phyloP scores from a whole-genome alignment of 352 stramenopile genomes.

The Pythium folliculosum region DNA sequence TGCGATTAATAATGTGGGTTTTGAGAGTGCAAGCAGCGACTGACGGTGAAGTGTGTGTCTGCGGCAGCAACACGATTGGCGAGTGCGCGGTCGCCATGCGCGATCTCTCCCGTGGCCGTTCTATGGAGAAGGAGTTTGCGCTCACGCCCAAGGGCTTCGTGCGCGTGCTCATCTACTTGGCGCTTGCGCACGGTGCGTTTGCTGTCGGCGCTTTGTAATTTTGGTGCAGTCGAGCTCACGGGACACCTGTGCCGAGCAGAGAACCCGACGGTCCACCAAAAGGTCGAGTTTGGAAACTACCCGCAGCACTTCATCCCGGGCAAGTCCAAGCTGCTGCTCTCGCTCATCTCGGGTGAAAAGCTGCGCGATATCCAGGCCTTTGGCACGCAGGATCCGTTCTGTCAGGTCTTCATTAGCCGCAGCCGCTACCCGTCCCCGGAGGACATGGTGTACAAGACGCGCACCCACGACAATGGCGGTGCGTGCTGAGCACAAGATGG shows the following conservation, averaged over 20 bases:
- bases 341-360: constrained; percentile 70
- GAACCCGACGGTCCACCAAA: constrained; percentile 66
- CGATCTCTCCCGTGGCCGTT: constrained; percentile 69
- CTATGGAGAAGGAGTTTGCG: constrained; percentile 82
- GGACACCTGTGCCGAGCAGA: constrained; percentile 35
- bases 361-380: constrained; percentile 77
- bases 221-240: background rate
- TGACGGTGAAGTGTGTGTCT: background rate
- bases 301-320: constrained; percentile 75
- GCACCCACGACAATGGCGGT: constrained; percentile 82
- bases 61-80: constrained; percentile 61
- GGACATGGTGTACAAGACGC: constrained; percentile 69
- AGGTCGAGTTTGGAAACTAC: constrained; percentile 70
- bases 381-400: constrained; percentile 74
- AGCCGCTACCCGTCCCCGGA: constrained; percentile 37
- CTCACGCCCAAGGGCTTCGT: constrained; percentile 70
- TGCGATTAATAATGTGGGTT: constrained; percentile 15
- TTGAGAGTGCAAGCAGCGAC: background rate
- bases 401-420: constrained; percentile 68
- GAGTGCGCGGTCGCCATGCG: constrained; percentile 68
- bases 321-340: constrained; percentile 70
- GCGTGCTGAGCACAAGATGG: background rate
- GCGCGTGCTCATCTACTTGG: constrained; percentile 70
- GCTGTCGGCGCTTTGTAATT: background rate
- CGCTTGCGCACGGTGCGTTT: constrained; percentile 60